These are phyloP conservation scores for Salvia sclarea DNA, from an alignment of 305 asterid genomes.

Conservation along the genomic window DNA sequence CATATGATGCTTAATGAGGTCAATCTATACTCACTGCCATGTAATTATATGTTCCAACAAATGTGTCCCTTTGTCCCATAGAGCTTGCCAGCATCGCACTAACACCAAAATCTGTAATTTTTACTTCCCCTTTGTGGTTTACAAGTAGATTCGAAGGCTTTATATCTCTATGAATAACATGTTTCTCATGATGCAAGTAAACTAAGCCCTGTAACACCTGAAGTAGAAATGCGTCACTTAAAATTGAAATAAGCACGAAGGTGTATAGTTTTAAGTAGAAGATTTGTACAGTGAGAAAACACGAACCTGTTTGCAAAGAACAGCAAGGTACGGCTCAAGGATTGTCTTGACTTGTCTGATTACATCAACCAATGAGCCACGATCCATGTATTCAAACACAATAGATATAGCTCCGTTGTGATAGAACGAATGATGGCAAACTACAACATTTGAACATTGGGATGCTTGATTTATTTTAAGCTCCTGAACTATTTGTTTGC, in stretches of 20 bases:
- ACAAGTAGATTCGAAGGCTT: conserved; percentile 87
- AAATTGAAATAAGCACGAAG: conserved; percentile 1
- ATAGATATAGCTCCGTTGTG: conserved; percentile 96
- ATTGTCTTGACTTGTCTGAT: conserved; percentile 84
- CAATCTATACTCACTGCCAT: conserved; percentile 44
- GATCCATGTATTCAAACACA: conserved; percentile 65
- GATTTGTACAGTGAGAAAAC: conserved; percentile 25
- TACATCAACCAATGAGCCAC: conserved; percentile 87
- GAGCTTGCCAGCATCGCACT: conserved; percentile 95
- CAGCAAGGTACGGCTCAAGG: conserved; percentile 98
- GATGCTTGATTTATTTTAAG: conserved; percentile 93
- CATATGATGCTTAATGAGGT: conserved; percentile 2
- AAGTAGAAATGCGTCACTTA: conserved; percentile 2
- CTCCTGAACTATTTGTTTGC: conserved; percentile 97
- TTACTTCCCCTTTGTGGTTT: conserved; percentile 90
- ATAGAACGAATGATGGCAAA: conserved; percentile 95
- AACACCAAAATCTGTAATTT: conserved; percentile 96
- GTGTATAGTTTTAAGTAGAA: not conserved
- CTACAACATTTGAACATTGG: conserved; percentile 76
- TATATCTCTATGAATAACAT: conserved; percentile 92
- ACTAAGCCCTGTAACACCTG: conserved; percentile 94
- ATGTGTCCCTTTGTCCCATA: conserved; percentile 92
- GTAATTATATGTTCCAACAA: conserved; percentile 89
- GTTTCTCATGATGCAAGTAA: conserved; percentile 77
- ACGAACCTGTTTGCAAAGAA: conserved; percentile 85